Percentiles rank a stretch among this genome's conserved stretches.
phyloP scores from a whole-genome alignment of 768 basidiomycete species.

The Tylopilus rubrobrunneus region DNA sequence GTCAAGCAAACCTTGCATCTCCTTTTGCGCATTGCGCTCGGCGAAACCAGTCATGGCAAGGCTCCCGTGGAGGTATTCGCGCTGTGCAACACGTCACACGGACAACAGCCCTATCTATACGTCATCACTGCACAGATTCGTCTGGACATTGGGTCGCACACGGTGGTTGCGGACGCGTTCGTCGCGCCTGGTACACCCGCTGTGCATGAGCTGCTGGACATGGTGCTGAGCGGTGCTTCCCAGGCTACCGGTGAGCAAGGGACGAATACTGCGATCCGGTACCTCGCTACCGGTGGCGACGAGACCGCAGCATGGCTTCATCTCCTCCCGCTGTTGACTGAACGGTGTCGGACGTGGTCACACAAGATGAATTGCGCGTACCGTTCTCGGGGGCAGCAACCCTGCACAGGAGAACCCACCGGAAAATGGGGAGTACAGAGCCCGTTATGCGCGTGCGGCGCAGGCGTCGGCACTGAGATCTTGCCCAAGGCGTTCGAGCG shows the following conservation, averaged over 20 bases:
- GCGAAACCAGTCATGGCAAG: constrained; percentile 6
- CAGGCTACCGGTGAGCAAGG: not conserved
- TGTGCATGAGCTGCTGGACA: not conserved
- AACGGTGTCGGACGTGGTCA: constrained; percentile 52
- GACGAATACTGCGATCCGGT: constrained; percentile 4
- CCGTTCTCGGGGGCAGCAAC: constrained; percentile 13
- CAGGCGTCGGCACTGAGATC: constrained; percentile 10
- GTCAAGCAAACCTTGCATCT: constrained; percentile 31
- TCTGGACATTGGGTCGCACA: constrained; percentile 40
- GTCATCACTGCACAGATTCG: constrained; percentile 45
- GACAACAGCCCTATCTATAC: constrained; percentile 30
- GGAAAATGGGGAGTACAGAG: constrained; percentile 17
- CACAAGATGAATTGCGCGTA: constrained; percentile 41
- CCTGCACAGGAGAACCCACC: constrained; percentile 20
- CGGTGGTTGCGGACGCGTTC: constrained; percentile 47
- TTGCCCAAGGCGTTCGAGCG: constrained; percentile 32
- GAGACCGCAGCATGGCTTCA: constrained; percentile 42
- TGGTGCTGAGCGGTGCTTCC: not conserved
- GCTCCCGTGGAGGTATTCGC: constrained; percentile 11
- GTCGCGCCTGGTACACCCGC: constrained; percentile 34
- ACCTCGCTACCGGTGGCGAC: constrained; percentile 10
- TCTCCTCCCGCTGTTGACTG: constrained; percentile 47
- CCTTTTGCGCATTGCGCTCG: constrained; percentile 19
- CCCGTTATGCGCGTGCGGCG: constrained; percentile 14
- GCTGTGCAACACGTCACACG: constrained; percentile 12